Evolutionary conservation across 495 filamentous ascomycete species (phyloP), one percentile per base, ranked within the genome.

Genomic region (Aspergillus mulundensis): DNA sequence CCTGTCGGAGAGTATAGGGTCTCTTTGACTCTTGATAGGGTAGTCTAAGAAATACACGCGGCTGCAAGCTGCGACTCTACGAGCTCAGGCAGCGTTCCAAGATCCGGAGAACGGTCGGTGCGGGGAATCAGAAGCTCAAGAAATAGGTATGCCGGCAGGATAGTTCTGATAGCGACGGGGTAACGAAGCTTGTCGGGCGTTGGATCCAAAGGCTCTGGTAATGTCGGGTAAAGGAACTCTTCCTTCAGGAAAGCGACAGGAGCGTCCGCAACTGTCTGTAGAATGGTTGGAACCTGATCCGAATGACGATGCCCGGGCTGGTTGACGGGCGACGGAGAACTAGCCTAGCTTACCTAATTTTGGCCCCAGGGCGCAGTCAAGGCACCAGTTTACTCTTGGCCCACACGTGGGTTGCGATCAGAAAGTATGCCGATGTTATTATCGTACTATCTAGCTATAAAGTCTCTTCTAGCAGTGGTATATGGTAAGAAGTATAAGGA

Each of bases 221-320:
- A 19, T 38, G 38, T 7, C 12, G 16, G n/a, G 21, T 8, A 50
- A 34, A 24, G 34, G 43, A 14, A 21, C 44, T 34, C n/a, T 1
- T 21, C n/a, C n/a, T n/a, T n/a, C n/a, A n/a, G n/a, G 10, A 23
- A 53, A 47, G 38, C 40, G 25, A 49, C 41, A 42, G 40, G 20
- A 45, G 43, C 28, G 39, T 50, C 58, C 20, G 7, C 50, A 53
- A 56, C 16, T 18, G 39, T 10, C 34, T 40, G 28, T 52, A 58
- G 56, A 60, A 59, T 53, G 56, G 50, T 59, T 59, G 64, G 61
- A 59, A 66, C 60, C 59, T 66, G 61, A 66, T 60, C 49, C 53
- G 41, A 50, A 53, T 59, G 45, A 53, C 53, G 52, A 64, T 44
- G 58, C 39, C n/a, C n/a, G n/a, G 51, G 40, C 41, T 46, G 45